Conservation (phyloP, 2,329 filamentous ascomycete genomes). For the Zarea fungicola region DNA sequence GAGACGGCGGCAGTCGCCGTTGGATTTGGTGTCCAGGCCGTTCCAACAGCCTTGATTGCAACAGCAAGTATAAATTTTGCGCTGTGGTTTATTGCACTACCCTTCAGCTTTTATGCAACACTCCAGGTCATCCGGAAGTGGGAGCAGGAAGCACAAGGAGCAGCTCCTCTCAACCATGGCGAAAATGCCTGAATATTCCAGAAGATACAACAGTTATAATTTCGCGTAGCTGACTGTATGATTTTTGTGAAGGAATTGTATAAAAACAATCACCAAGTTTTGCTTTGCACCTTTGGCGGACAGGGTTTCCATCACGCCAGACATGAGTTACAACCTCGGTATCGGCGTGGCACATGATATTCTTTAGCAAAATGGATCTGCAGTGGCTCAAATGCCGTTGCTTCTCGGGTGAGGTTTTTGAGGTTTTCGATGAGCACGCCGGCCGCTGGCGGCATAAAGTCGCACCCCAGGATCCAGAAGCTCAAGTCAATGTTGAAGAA, state of each 20-base stretch:
- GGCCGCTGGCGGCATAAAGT: conserved; percentile 31
- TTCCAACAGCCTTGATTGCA: conserved; percentile 36
- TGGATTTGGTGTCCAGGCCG: conserved; percentile 39
- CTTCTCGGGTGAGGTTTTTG: conserved; percentile 43
- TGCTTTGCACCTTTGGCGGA: too few species aligned
- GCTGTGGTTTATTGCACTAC: conserved; percentile 36
- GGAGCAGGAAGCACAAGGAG: conserved; percentile 20
- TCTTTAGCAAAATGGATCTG: not conserved
- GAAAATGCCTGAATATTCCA: too few species aligned
- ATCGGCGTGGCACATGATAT: not conserved
- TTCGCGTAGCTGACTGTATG: too few species aligned
- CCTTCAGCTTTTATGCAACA: conserved; percentile 40
- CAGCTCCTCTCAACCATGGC: too few species aligned
- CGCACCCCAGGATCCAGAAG: conserved; percentile 8
- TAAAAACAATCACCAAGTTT: too few species aligned
- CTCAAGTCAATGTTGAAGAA: conserved; percentile 33
- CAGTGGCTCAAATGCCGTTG: not conserved
- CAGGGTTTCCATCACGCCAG: not conserved
- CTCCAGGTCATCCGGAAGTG: conserved; percentile 36
- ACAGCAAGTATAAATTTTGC: conserved; percentile 38
- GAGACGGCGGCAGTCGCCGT: conserved; percentile 37
- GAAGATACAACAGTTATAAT: too few species aligned
- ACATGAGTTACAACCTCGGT: not conserved
- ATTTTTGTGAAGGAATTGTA: too few species aligned
- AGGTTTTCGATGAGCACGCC: conserved; percentile 33